A percentile compares a stretch with the other conserved stretches of the same genome.
These are phyloP conservation scores for Didymella sp. DNA, from an alignment of 2,329 filamentous ascomycete species.

Conservation along the genomic window DNA sequence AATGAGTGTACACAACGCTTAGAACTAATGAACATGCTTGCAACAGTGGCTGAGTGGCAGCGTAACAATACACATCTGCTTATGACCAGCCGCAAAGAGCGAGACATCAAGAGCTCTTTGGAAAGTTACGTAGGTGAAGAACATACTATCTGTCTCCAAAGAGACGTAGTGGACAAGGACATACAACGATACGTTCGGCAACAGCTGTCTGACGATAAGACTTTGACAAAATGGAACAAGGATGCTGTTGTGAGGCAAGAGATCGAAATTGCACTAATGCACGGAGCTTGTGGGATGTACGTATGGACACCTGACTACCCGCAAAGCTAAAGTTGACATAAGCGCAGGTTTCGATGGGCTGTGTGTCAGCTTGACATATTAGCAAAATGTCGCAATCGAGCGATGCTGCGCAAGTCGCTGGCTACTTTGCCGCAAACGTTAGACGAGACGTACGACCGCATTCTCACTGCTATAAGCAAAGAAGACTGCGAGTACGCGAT, in stretches of 20 bases:
- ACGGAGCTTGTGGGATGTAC: constrained; percentile 37
- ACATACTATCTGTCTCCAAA: constrained; percentile 32
- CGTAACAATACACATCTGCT: constrained; percentile 35
- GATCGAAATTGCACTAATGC: constrained; percentile 42
- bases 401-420: constrained; percentile 20
- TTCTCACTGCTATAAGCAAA: constrained; percentile 30
- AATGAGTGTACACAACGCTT: constrained; percentile 35
- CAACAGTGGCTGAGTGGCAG: constrained; percentile 29
- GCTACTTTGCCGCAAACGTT: constrained; percentile 32
- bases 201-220: constrained; percentile 45
- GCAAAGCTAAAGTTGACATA: constrained; percentile 10
- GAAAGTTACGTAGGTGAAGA: constrained; percentile 18
- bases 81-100: constrained; percentile 39
- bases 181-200: constrained; percentile 39
- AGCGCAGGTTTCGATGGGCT: constrained; percentile 38
- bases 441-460: constrained; percentile 40
- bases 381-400: constrained; percentile 18
- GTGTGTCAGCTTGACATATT: constrained; percentile 35
- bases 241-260: constrained; percentile 34
- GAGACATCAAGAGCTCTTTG: constrained; percentile 36
- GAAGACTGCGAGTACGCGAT: constrained; percentile 27
- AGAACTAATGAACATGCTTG: constrained; percentile 34
- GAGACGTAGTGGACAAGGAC: constrained; percentile 34
- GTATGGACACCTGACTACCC: constrained; percentile 6
- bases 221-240: constrained; percentile 34